Evolutionary conservation across 345 rosid genomes (phyloP).

Genomic region (Mercurialis annua): DNA sequence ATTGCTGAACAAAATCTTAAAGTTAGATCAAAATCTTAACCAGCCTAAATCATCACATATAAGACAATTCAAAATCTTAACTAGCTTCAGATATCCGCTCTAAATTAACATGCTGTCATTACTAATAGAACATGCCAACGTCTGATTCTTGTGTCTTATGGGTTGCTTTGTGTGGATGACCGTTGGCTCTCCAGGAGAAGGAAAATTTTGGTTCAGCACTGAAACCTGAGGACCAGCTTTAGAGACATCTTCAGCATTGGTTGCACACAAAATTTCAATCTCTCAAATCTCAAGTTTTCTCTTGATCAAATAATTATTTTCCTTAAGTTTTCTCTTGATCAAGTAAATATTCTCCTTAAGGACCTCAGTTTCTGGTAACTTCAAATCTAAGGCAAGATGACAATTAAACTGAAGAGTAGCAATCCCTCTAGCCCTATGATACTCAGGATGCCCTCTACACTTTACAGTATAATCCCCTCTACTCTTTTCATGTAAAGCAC

Average conservation of each 20-base stretch:
- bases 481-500: conserved; percentile 58
- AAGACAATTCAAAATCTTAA: neutral
- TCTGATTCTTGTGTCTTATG: too few relatives aligned
- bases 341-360: conserved; percentile 67
- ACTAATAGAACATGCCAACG: neutral
- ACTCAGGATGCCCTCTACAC: conserved; percentile 73
- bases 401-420: conserved; percentile 91
- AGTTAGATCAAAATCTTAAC: too few relatives aligned
- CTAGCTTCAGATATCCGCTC: neutral
- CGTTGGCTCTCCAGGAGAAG: conserved; percentile 81
- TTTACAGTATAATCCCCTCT: conserved; percentile 73
- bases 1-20: too few relatives aligned
- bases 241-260: conserved; percentile 39
- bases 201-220: conserved; percentile 59
- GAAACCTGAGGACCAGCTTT: conserved; percentile 57
- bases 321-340: too few relatives aligned
- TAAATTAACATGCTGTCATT: neutral
- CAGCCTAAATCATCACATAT: neutral
- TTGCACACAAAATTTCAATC: conserved; percentile 50
- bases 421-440: conserved; percentile 77
- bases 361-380: conserved; percentile 75
- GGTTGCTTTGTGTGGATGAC: too few relatives aligned
- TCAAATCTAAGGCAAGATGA: conserved; percentile 83
- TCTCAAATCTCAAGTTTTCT: conserved; percentile 69
- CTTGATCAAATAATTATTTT: too few relatives aligned